phyloP scores from a whole-genome alignment of 257 asterid species.

The Jaltomata sinuosa region DNA sequence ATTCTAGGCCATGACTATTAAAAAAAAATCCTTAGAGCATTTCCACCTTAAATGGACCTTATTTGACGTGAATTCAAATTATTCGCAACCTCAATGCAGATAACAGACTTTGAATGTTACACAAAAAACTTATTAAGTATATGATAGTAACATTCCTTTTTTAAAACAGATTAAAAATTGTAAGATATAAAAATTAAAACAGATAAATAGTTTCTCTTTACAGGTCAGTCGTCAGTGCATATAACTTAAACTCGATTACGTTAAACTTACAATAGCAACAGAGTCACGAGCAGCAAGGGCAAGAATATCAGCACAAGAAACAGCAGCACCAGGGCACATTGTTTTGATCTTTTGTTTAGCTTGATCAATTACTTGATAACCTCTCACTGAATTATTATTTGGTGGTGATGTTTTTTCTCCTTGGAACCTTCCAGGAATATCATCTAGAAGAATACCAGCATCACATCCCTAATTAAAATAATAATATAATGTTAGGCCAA shows the following conservation, averaged over 20 bases:
- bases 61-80: accelerated
- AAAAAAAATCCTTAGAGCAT: too few relatives aligned
- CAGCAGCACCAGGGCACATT: not conserved
- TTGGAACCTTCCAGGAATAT: not conserved
- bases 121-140: not conserved
- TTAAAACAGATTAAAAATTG: too few relatives aligned
- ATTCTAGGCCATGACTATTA: too few relatives aligned
- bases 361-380: not conserved
- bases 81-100: not conserved
- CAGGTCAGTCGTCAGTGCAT: not conserved
- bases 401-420: slow-evolving; percentile 6
- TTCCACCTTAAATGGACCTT: not conserved
- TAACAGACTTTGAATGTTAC: not conserved
- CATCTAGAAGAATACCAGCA: slow-evolving; percentile 3
- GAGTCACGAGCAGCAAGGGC: slow-evolving; percentile 10
- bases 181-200: too few relatives aligned
- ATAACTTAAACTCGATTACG: accelerated
- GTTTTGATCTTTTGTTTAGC: slow-evolving; percentile 1
- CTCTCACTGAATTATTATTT: slow-evolving; percentile 5
- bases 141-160: not conserved
- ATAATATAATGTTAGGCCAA: not conserved
- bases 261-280: not conserved
- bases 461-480: slow-evolving; percentile 3
- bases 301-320: slow-evolving; percentile 5
- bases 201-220: not conserved